Evolutionary conservation across 164 flowering plant species (phyloP), one percentile per base, ranked within the genome.

Genomic region (Akebia trifoliata): DNA sequence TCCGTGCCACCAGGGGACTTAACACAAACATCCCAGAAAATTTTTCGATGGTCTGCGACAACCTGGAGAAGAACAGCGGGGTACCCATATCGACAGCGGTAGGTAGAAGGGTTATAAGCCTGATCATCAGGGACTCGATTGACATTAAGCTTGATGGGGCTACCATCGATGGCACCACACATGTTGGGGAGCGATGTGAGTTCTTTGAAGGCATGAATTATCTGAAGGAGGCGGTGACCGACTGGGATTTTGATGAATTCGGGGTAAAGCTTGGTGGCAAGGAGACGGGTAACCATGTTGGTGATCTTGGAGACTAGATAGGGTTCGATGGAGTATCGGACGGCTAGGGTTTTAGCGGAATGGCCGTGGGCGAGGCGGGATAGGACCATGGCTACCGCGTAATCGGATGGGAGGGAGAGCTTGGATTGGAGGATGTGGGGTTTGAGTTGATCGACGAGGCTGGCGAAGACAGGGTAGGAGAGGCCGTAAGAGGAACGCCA

Each of bases 11-110:
- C 98, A 0, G 96, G 90, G 0, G 95, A 94, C 65, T 85, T 93
- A 7, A 90, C 95, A 50, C 98, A 93, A 7, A 87, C 95, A 59
- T 93, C 97, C 98, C 95, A 93, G 57, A 93, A 89, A 24, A 89
- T 74, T 61, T 83, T 82, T 64, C 80, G 78, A 62, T 85, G 88
- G 61, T 93, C 97, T 0, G 92, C 80, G 5, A 85, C 92, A 5
- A 85, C 94, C 80, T 93, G 97, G 35, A 93, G 83, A 26, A 80
- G 70, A 57, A 93, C 75, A 0, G 90, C 67, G n/a, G 76, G 73
- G 62, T 59, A 88, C 45, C 87, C 87, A 47, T 79, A 63, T 20
- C 62, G 66, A 63, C 73, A 78, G 12, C 50, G 52, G 40, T 72
- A 84, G 6, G 68, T 39, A 5, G 59, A 21, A 6, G 66, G 74